Evolutionary conservation across 2,329 filamentous ascomycete species (phyloP).

Genomic region (Lecanoromycetidae sp.): DNA sequence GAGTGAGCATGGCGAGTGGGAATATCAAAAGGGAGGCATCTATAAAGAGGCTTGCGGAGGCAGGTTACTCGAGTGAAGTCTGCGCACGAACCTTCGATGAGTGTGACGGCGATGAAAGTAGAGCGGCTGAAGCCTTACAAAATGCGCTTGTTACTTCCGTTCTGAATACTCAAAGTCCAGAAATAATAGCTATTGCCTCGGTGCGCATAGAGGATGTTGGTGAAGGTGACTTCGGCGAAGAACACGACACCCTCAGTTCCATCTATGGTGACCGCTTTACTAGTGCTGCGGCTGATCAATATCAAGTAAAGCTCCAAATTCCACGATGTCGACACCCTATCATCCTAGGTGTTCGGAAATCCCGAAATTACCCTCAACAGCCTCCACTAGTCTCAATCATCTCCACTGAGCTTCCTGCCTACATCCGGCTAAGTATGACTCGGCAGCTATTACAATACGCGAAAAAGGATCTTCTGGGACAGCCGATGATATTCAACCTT

Average conservation of each 20-base stretch:
- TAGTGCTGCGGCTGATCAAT: conserved; percentile 49
- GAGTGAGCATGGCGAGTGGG: conserved; percentile 71
- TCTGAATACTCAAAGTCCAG: conserved; percentile 20
- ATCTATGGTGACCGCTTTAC: conserved; percentile 69
- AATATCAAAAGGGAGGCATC: conserved; percentile 71
- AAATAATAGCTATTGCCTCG: conserved; percentile 22
- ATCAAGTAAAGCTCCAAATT: conserved; percentile 55
- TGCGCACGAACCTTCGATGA: conserved; percentile 67
- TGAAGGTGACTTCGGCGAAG: conserved; percentile 52
- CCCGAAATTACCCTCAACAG: conserved; percentile 55
- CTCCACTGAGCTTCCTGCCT: conserved; percentile 63
- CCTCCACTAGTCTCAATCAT: conserved; percentile 58
- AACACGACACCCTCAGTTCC: conserved; percentile 69
- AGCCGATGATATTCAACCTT: conserved; percentile 83
- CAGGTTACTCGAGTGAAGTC: conserved; percentile 75
- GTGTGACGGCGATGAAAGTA: conserved; percentile 58
- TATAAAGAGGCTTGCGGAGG: conserved; percentile 66
- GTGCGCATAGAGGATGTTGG: conserved; percentile 31
- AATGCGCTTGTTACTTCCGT: conserved; percentile 44
- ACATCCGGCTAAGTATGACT: conserved; percentile 82
- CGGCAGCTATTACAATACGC: conserved; percentile 64
- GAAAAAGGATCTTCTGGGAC: conserved; percentile 57
- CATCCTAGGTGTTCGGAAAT: conserved; percentile 54
- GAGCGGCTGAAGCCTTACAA: conserved; percentile 70
- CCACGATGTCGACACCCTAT: conserved; percentile 32